Percentiles rank a stretch among this genome's conserved stretches.
Evolutionary conservation across 2,329 filamentous ascomycete genomes (phyloP).

Genomic region (Hypoxylon sp.): DNA sequence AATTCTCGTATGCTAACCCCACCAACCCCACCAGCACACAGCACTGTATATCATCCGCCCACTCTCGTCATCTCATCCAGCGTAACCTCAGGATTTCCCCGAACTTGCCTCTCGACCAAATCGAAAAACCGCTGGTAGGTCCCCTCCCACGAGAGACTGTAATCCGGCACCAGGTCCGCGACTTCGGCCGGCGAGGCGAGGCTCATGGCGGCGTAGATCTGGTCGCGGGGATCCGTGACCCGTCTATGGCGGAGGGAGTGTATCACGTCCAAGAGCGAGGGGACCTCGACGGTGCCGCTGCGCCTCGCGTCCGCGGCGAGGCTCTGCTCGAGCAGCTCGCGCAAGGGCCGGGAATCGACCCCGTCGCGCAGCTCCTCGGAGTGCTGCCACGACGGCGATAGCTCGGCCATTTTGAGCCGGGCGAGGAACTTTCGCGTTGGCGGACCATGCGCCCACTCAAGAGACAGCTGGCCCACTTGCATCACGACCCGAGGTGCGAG

Average conservation of each 20-base stretch:
- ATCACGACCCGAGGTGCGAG: background rate
- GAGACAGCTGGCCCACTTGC: background rate
- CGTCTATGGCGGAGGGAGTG: background rate
- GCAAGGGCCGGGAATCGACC: background rate
- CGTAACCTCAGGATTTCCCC: background rate
- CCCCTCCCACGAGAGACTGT: background rate
- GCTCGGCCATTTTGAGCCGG: background rate
- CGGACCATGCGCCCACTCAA: background rate
- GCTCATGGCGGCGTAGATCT: background rate
- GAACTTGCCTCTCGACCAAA: background rate
- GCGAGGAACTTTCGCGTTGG: background rate
- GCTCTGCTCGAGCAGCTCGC: slow-evolving; percentile 1
- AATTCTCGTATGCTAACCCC: background rate
- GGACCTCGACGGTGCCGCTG: background rate
- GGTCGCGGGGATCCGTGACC: background rate
- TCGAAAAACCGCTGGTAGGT: background rate
- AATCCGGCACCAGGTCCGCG: background rate
- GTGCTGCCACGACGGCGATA: background rate
- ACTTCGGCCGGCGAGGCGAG: background rate
- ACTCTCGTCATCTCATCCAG: background rate
- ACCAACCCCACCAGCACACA: background rate
- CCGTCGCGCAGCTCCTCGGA: background rate
- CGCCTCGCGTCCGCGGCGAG: background rate
- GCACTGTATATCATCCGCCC: too few relatives aligned
- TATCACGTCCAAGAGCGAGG: background rate